Base-by-base conservation (phyloP, 2,329 filamentous ascomycete genomes). In the Cryoendolithus antarcticus region DNA sequence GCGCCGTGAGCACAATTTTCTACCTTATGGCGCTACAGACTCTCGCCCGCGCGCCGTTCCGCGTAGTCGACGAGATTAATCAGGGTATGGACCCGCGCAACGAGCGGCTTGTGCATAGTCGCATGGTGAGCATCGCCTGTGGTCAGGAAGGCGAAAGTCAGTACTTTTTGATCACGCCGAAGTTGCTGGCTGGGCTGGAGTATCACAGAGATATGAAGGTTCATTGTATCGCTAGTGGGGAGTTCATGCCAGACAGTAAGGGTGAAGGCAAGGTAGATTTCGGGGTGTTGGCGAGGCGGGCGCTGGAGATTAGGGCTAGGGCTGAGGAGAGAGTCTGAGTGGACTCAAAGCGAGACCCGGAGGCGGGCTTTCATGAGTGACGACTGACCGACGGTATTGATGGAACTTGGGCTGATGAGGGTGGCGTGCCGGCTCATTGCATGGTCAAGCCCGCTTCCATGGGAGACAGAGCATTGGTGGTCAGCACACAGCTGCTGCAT, bases 21-120 rank as follows among this genome's bases (percentile, higher is more conserved):
- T 98, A 93, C 65, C 84, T 98, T 41, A 96, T 98, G 88, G 86
- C 91, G 4, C 74, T 98, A 19, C 91, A 98, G 61, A 84, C 84
- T 36, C 79, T 98, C 53, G 89, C 91, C 10, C 82, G 86, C 53
- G 86, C 88, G 3, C 91, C 91, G 1, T 98, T 98, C 74, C 86
- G 91, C 38, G 89, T 98, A 36, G 91, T 98, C 43, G 91, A 98
- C 62, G 91, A 98, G 66, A 98, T 98, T 70, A 98, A 98, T 58
- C 91, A 98, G 64, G 91, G 91, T 49, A 98, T 98, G 91, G 91
- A 98, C 60, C 91, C 89, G 32, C 80, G 91, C 53, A 98, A 98
- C 62, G 91, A 98, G 64, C 83, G 91, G 6, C 93, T 95, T 76
- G 88, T 98, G 10, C 91, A 98, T 64, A 86, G 89, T 58, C 84